Evolutionary conservation across 2,329 filamentous ascomycete species (phyloP).

Genomic region (Venturiaceae sp.): DNA sequence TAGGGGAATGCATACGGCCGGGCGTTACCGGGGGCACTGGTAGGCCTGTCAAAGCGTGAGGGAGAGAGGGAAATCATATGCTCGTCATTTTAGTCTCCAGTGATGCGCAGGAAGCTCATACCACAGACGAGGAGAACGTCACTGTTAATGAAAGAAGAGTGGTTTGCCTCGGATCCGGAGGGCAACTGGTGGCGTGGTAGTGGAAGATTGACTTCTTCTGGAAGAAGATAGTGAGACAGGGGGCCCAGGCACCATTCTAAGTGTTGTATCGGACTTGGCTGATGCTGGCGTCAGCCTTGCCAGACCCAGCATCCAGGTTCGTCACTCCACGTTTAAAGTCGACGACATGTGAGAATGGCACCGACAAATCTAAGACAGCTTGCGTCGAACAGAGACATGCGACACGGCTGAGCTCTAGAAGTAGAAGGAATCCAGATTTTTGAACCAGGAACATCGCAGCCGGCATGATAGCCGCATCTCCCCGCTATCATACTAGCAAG

Average conservation of each 20-base stretch:
- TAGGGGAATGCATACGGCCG: background rate
- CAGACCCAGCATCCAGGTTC: background rate
- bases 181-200: background rate
- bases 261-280: background rate
- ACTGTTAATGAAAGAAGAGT: background rate
- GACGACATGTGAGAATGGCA: background rate
- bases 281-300: background rate
- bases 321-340: background rate
- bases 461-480: background rate
- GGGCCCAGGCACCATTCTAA: background rate
- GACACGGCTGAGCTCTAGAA: background rate
- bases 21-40: background rate
- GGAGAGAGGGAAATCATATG: background rate
- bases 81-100: conserved; percentile 1
- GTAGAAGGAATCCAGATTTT: background rate
- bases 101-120: background rate
- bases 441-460: background rate
- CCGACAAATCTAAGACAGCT: background rate
- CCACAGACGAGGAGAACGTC: background rate
- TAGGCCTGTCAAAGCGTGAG: background rate
- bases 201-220: background rate
- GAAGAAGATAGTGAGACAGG: background rate
- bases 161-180: background rate
- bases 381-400: background rate
- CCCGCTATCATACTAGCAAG: background rate